phyloP scores from a whole-genome alignment of 768 basidiomycete genomes.

The Leccinum pellstonianum region DNA sequence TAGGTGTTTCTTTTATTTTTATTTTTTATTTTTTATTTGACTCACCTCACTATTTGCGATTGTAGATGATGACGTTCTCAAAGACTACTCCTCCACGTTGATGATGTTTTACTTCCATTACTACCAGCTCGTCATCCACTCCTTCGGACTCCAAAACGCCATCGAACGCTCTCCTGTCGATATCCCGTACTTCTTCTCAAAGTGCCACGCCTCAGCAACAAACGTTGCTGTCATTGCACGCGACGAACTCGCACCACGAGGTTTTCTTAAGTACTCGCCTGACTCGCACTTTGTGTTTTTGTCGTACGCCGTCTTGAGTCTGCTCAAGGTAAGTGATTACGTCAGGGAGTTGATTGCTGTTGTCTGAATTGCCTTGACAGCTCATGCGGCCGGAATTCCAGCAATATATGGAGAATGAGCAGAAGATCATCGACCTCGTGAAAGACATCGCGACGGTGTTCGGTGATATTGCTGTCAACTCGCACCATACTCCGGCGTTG shows the following conservation, averaged over 20 bases:
- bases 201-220: slow-evolving; percentile 71
- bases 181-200: slow-evolving; percentile 81
- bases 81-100: slow-evolving; percentile 27
- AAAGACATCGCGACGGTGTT: slow-evolving; percentile 81
- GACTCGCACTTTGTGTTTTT: slow-evolving; percentile 91
- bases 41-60: slow-evolving; percentile 1
- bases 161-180: slow-evolving; percentile 72
- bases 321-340: slow-evolving; percentile 72
- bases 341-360: not conserved
- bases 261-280: slow-evolving; percentile 78
- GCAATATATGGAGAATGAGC: slow-evolving; percentile 70
- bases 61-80: slow-evolving; percentile 28
- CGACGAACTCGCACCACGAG: slow-evolving; percentile 75
- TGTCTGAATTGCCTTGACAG: slow-evolving; percentile 39
- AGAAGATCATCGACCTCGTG: slow-evolving; percentile 65
- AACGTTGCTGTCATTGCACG: slow-evolving; percentile 70
- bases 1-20: slow-evolving; percentile 13
- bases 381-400: slow-evolving; percentile 84
- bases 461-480: slow-evolving; percentile 72
- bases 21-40: not conserved
- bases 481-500: slow-evolving; percentile 85
- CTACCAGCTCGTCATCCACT: slow-evolving; percentile 84
- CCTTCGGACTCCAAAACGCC: slow-evolving; percentile 97
- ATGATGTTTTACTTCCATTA: slow-evolving; percentile 83
- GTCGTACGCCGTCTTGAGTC: slow-evolving; percentile 89